Base-by-base conservation (phyloP, 345 rosid species). In the Orychophragmus violaceus region DNA sequence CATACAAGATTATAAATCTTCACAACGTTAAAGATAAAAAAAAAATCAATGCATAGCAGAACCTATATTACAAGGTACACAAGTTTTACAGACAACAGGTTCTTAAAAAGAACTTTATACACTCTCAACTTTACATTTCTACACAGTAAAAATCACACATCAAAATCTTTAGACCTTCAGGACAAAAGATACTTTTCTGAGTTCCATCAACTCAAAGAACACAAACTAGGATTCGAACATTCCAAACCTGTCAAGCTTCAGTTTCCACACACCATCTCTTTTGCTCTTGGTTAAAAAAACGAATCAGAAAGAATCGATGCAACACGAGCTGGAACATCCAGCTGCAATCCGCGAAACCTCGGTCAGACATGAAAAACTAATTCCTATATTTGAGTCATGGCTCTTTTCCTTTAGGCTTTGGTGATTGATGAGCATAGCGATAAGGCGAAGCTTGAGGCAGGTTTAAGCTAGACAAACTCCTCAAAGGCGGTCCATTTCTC, bases 401-500 rank as follows among this genome's bases (percentile, higher is more conserved):
- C 64, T 71, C 81, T 62, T 66, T 88, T 30, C 85, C 86, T 36
- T 78, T 84, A 24, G 90, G 83, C 59, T 85, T 89, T 36, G 96
- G 93, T 70, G 91, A 89, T 19, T 59, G 83, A 1, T 64, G 83
- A 9, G 74, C 79, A 74, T 79, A 74, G 27, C 78, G 77, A 74
- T 79, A 82, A 16, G 96, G 96, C 5, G 96, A 84, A 24, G 79
- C 83, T 55, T 74, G 84, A 33, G 75, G 79, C 37, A 78, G 75
- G 53, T 84, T 83, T 22, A 82, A 53, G 49, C 76, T 82, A 17
- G 92, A 88, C 50, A 89, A 79, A 75, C 86, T 85, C 79, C 91
- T 83, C 61, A 80, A 12, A 35, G 87, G 69, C n/a, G 83, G 87
- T 48, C 96, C 96, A 25, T 89, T 89, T 81, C 93, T 83, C 17